Base-by-base conservation (phyloP, 208 protist genomes). In the Entamoeba dispar region DNA sequence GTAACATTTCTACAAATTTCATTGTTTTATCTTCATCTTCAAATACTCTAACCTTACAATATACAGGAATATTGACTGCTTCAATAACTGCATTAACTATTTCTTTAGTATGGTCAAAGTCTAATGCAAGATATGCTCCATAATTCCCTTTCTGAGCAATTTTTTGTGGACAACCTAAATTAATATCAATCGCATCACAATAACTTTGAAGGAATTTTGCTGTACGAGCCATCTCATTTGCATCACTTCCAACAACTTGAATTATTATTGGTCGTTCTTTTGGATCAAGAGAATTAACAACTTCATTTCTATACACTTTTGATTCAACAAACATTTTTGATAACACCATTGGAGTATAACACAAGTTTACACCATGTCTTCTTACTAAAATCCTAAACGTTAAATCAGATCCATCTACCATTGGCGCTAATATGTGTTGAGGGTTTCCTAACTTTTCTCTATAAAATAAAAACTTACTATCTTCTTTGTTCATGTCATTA, bases 161-260 rank as follows among this genome's bases (percentile, higher is more conserved):
- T 50, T 47, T 93, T 50, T 93, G 92, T 50, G 92, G 92, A 91
- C 92, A 93, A 27, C 92, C 92, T 22, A 93, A 92, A 27, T 93
- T 93, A 27, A 93, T 92, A 93, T 93, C 92, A n/a, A 93, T 91
- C 2, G 15, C 92, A 93, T 93, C 92, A 57, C 92, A 93, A 19
- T 19, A 47, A 17, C 91, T 43, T 91, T 8, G 14, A 86, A 93
- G 14, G 0, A 93, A 22, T n/a, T 92, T 31, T 5, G 92, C 92
- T 19, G 91, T 19, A 5, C 49, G 19, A 14, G 15, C 15, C n/a
- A 93, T 51, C 3, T 92, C n/a, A 27, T 47, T 27, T 14, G 92
- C 52, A 91, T 93, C 92, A 50, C 91, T 14, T 15, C 92, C 92
- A 49, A 57, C 92, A 50, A 93, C 2, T 50, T 93, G 92, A 14